Evolutionary conservation across 805 yeast genomes (phyloP).

Genomic region (Lipomyces mesembrius): DNA sequence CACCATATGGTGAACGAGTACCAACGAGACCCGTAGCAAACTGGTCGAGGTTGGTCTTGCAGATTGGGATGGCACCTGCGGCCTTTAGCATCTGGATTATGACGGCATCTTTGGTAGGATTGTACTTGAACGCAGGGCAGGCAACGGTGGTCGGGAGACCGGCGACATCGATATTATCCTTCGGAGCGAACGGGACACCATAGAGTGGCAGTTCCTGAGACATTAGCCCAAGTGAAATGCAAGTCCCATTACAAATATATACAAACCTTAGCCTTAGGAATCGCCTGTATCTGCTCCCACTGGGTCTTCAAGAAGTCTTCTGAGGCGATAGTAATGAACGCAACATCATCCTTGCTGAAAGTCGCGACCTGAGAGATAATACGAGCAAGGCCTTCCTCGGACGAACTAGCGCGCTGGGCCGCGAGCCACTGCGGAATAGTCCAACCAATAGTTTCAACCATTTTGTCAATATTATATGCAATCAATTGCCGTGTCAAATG

Average conservation of each 20-base stretch:
- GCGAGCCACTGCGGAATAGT: constrained; percentile 75
- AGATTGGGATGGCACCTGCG: constrained; percentile 92
- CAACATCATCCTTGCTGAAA: constrained; percentile 62
- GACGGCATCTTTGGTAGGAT: constrained; percentile 73
- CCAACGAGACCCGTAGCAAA: constrained; percentile 98
- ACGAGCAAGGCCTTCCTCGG: constrained; percentile 62
- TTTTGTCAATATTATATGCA: background rate
- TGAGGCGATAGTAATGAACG: constrained; percentile 85
- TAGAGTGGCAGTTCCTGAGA: constrained; percentile 58
- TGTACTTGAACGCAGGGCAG: constrained; percentile 80
- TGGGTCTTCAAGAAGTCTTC: constrained; percentile 66
- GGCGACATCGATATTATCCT: constrained; percentile 89
- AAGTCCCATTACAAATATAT: too few species aligned
- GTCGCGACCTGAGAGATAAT: constrained; percentile 49
- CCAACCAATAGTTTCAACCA: constrained; percentile 61
- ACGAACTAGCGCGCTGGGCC: constrained; percentile 66
- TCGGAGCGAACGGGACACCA: constrained; percentile 94
- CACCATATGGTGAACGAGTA: constrained; percentile 91
- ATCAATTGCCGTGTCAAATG: background rate
- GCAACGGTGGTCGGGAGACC: constrained; percentile 93
- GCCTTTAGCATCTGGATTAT: constrained; percentile 73
- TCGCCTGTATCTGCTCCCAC: constrained; percentile 72
- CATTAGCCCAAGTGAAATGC: constrained; percentile 5
- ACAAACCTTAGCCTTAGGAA: constrained; percentile 57
- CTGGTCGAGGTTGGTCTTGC: constrained; percentile 95